Evolutionary conservation across 1,284 basidiomycete genomes (phyloP), one percentile per base, ranked within the genome.

Genomic region (Crucibulum parvulum): DNA sequence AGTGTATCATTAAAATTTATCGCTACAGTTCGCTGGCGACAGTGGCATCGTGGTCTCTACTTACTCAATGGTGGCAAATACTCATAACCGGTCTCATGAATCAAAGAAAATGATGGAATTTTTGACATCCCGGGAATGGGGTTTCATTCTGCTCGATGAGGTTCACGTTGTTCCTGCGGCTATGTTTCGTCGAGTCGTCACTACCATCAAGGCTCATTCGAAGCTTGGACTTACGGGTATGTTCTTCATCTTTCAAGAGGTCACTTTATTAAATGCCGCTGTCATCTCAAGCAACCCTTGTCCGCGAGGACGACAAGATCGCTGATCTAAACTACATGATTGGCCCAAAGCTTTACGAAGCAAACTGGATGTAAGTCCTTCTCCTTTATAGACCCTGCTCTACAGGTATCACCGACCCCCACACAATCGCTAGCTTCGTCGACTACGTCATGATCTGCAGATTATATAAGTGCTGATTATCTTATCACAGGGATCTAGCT

Each of bases 51-150:
- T 99, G 43, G 91, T 99, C 18, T 98, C 96, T 47, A 98, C 96
- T 5, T 98, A 99, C 74, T 98, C 96, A 9, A 99, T 99, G 96
- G 95, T 98, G 54, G 96, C 96, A 35, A 98, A 98, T 73, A 95
- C 94, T 2, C 92, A 95, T 69, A 98, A 98, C 74, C 88, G 96
- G 61, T 97, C 96, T 7, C 94, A 98, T 72, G 95, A 97, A 71
- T 94, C 96, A 5, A 95, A 97, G 80, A 97, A 98, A 81, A 97
- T 98, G 93, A 98, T 99, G 96, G 94, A 98, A 67, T 99, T 98
- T 73, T 77, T 99, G 55, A 94, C 94, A 35, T 95, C 93, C 7
- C 84, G 95, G 53, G 96, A 99, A 77, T 99, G 96, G 96, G 96
- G 82, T 24, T 97, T 98, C 78, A 92, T 99, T 62, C 81, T 98